A percentile compares a stretch with the other conserved stretches of the same genome.
phyloP scores from a whole-genome alignment of 768 basidiomycete species.

The Hortiboletus flavorubellus region DNA sequence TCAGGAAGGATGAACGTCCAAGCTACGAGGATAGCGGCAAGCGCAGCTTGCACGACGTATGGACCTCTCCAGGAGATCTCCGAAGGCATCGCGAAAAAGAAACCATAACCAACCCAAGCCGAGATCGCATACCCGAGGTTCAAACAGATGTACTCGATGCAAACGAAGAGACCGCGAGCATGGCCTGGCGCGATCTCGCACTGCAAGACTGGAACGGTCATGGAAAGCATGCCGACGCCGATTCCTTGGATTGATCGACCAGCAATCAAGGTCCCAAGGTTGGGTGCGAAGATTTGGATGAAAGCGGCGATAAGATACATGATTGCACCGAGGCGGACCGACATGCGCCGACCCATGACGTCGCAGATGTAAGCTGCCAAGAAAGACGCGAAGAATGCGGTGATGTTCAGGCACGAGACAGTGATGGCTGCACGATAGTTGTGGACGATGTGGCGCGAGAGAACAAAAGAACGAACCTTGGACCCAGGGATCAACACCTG shows the following conservation, averaged over 20 bases:
- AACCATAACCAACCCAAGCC: conserved; percentile 48
- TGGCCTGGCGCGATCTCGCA: conserved; percentile 46
- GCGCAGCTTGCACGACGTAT: conserved; percentile 50
- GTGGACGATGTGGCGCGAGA: not conserved
- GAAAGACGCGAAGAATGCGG: conserved; percentile 45
- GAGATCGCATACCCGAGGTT: conserved; percentile 49
- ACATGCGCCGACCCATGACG: conserved; percentile 46
- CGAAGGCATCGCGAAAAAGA: conserved; percentile 44
- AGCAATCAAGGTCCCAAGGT: conserved; percentile 37
- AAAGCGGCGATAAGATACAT: conserved; percentile 49
- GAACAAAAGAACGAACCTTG: conserved; percentile 36
- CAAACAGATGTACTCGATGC: conserved; percentile 51
- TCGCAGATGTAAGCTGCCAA: conserved; percentile 50
- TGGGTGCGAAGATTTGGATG: conserved; percentile 48
- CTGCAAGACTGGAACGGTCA: conserved; percentile 49
- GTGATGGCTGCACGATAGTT: conserved; percentile 38
- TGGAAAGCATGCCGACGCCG: conserved; percentile 49
- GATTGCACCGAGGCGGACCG: conserved; percentile 47
- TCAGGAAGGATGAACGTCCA: conserved; percentile 51
- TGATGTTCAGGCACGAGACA: conserved; percentile 48
- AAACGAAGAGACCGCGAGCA: conserved; percentile 50
- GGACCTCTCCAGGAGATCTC: conserved; percentile 57
- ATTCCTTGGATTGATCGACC: conserved; percentile 47
- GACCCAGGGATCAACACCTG: conserved; percentile 43
- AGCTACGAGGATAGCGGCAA: conserved; percentile 43